Base-by-base conservation (phyloP, 2,329 filamentous ascomycete species). In the Knufia fluminis region DNA sequence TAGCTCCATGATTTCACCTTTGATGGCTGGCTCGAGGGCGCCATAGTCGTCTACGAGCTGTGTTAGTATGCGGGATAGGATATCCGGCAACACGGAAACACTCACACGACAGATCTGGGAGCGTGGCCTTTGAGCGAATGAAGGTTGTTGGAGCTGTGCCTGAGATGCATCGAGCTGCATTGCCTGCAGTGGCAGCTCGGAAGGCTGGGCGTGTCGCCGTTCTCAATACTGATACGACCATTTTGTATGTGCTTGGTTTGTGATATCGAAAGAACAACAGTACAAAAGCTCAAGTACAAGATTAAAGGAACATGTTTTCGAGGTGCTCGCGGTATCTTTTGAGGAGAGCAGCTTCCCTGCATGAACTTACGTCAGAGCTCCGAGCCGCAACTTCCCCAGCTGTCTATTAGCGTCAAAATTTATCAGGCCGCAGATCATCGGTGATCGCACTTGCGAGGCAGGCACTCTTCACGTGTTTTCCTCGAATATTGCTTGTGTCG, bases 1-100 rank as follows among this genome's bases (percentile, higher is more conserved):
- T 26, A 94, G 80, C 72, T 94, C 85, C 89, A 95, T 95, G 72
- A 95, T 94, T 70, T 91, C 79, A 65, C 83, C 82, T 35, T 85
- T 89, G 74, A 95, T 78, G 65, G 77, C 69, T 59, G 79, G 80
- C 74, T 98, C 92, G 62, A 98, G 88, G 46, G 90, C 92, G 66
- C 85, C 87, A 70, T 96, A 98, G 77, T 96, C 92, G 67, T 97
- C 91, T 95, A 58, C 10, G 24, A 23, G 4, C n/a, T 10, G 22
- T 24, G 17, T 35, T 41, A 44, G 42, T 43, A 46, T 42, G 41
- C 24, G 9, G 43, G 23, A 33, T 48, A 28, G 7, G 14, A 9
- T 31, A 46, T 35, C 40, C 19, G 40, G 38, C 54, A 36, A 19
- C 7, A 4, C 3, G 40, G 22, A 28, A 10, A 23, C 24, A 66